Evolutionary conservation across 2,329 filamentous ascomycete genomes (phyloP).

Genomic region (Calonectria crousiana): DNA sequence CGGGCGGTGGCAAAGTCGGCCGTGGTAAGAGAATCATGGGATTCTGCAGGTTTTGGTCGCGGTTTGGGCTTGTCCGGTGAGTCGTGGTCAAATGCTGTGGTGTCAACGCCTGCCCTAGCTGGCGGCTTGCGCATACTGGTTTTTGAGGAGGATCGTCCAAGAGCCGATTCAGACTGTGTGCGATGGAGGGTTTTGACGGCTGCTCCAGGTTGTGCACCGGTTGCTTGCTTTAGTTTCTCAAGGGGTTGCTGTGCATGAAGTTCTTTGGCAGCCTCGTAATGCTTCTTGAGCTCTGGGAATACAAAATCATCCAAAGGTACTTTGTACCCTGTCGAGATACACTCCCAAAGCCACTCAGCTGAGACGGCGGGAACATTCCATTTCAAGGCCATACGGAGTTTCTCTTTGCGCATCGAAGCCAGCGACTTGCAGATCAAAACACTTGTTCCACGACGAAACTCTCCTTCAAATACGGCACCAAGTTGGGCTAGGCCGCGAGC

Average conservation of each 20-base stretch:
- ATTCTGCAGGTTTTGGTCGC: conserved; percentile 18
- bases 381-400: conserved; percentile 80
- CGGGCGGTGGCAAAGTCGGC: conserved; percentile 57
- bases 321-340: conserved; percentile 70
- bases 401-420: conserved; percentile 74
- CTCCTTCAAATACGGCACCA: conserved; percentile 85
- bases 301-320: conserved; percentile 60
- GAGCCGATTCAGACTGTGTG: conserved; percentile 35
- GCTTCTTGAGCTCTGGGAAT: conserved; percentile 60
- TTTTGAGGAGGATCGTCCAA: conserved; percentile 19
- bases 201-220: conserved; percentile 16
- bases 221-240: neutral
- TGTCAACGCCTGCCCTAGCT: conserved; percentile 34
- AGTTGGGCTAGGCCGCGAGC: conserved; percentile 81
- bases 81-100: conserved; percentile 53
- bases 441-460: conserved; percentile 77
- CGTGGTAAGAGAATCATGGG: conserved; percentile 44
- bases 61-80: conserved; percentile 37
- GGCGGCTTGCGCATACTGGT: conserved; percentile 33
- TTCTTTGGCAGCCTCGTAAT: conserved; percentile 33
- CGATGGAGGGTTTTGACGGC: conserved; percentile 35
- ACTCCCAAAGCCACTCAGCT: conserved; percentile 87
- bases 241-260: conserved; percentile 22
- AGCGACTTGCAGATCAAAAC: conserved; percentile 80
- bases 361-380: conserved; percentile 86